Evolutionary conservation across 208 protist species (phyloP).

Genomic region (Novymonas esmeraldas): DNA sequence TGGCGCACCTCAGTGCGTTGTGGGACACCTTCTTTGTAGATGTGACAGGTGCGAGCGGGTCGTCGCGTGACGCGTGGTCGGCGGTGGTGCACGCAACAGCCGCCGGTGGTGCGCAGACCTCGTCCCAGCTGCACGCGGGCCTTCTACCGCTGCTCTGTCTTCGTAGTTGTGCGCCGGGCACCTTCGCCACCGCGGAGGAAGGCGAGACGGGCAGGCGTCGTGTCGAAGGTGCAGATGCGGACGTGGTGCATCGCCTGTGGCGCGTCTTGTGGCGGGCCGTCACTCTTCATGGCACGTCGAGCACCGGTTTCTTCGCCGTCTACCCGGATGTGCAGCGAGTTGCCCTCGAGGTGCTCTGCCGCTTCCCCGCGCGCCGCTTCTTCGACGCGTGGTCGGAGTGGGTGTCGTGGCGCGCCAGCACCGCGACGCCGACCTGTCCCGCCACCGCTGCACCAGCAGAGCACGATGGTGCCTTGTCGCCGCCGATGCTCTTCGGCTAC

Average conservation of each 20-base stretch:
- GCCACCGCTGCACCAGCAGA: too few species aligned
- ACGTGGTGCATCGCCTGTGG: constrained; percentile 8
- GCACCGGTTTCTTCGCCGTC: constrained; percentile 12
- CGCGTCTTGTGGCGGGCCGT: constrained; percentile 7
- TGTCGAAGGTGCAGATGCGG: not conserved
- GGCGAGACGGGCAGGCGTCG: not conserved
- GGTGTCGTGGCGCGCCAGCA: too few species aligned
- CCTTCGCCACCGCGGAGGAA: not conserved
- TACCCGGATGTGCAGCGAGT: constrained; percentile 42
- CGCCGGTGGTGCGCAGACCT: not conserved
- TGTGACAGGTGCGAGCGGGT: not conserved
- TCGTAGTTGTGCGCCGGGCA: constrained; percentile 35
- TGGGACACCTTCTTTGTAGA: constrained; percentile 26
- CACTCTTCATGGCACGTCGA: not conserved
- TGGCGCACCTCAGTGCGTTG: constrained; percentile 18
- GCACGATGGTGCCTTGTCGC: not conserved
- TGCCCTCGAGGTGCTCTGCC: constrained; percentile 46
- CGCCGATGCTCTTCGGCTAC: constrained; percentile 9
- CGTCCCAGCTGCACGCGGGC: constrained; percentile 24
- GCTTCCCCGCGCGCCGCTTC: constrained; percentile 29
- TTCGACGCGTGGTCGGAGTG: constrained; percentile 32
- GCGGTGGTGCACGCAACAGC: not conserved
- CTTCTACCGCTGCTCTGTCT: constrained; percentile 67
- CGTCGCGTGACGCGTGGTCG: not conserved
- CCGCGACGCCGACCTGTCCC: too few species aligned